Evolutionary conservation across 2,329 filamentous ascomycete species (phyloP), one percentile per base, ranked within the genome.

Genomic region (Penicillium sp.): DNA sequence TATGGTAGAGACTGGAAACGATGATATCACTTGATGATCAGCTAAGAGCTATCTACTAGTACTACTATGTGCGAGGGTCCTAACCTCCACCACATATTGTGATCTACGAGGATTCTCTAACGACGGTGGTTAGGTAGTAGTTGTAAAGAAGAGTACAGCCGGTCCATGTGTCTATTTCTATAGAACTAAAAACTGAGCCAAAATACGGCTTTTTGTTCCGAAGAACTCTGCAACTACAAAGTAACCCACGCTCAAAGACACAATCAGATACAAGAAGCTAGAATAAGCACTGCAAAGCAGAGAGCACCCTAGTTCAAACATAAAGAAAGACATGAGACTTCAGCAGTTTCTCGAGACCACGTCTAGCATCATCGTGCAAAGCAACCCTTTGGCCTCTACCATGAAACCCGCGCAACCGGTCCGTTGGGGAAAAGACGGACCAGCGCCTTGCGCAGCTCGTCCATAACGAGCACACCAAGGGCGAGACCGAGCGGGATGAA

Each of bases 361-460:
- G 10, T 4, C 16, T 18, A 8, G 7, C 9, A 20, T 34, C 10
- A 32, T 31, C 28, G 13, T 6, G 16, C 29, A 31, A 18, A 8
- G 31, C 5, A 32, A 4, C 8, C 9, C 31, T 20, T 5, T 11
- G 9, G 9, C 32, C 6, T 37, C 41, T 55, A 79, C 77, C 77
- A 79, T 0, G 77, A 73, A 47, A 74, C 68, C 60, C 64, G 71
- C 2, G 75, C 76, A 13, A 79, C 14, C 1, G 66, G 56, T 0
- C 74, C 69, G 10, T 66, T 66, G 1, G 76, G 77, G 45, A 70
- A 77, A 6, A 62, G 46, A 13, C 77, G 65, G 2, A 78, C 76
- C 1, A 74, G 32, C 20, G 74, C 56, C 61, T 80, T 80, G 28
- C 77, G 68, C 6, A 76, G 55, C 66, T 80, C 77, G 57, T 79